phyloP scores from a whole-genome alignment of 805 yeast genomes.

The Maudiozyma barnettii region DNA sequence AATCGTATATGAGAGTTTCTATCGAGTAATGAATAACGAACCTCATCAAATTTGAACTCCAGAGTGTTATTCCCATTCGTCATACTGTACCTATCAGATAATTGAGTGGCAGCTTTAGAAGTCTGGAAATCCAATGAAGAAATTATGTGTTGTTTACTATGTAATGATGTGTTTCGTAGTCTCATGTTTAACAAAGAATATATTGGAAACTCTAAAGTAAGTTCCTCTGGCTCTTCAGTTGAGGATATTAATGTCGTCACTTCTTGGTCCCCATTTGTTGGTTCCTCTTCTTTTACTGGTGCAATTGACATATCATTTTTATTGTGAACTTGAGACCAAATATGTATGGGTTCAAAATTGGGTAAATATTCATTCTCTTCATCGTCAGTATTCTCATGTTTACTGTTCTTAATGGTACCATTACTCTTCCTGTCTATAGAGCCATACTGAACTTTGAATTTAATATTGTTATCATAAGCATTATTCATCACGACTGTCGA shows the following conservation, averaged over 20 bases:
- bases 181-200: conserved; percentile 27
- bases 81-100: conserved; percentile 7
- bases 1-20: conserved; percentile 12
- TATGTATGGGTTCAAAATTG: conserved; percentile 22
- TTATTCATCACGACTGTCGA: conserved; percentile 28
- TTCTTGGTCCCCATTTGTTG: background rate
- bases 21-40: conserved; percentile 17
- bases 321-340: conserved; percentile 6
- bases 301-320: background rate
- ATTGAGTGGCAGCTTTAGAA: conserved; percentile 18
- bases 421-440: background rate
- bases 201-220: conserved; percentile 19
- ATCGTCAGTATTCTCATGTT: background rate
- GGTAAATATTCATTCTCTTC: conserved; percentile 9
- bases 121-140: conserved; percentile 29
- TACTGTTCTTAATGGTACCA: background rate
- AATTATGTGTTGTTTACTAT: conserved; percentile 14
- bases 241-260: no score
- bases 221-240: no score
- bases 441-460: conserved; percentile 5
- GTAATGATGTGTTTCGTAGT: conserved; percentile 20
- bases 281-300: background rate
- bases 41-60: conserved; percentile 9
- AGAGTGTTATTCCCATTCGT: background rate
- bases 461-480: conserved; percentile 24